Evolutionary conservation across 164 flowering plant species (phyloP), one percentile per base, ranked within the genome.

Genomic region (Sedum album): DNA sequence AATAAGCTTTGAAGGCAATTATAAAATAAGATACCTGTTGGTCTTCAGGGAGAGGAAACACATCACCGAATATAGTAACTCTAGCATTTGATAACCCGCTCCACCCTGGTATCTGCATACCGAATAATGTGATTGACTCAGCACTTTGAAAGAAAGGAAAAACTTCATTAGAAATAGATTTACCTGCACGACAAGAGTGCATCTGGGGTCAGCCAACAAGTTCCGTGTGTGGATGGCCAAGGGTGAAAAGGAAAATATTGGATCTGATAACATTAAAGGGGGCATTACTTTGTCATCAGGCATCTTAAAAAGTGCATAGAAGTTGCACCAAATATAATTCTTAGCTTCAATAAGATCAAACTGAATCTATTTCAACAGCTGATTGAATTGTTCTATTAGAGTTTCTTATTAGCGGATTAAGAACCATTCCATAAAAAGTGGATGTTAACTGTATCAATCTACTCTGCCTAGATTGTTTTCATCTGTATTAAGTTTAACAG

Each of bases 161-260:
- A 5, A 42, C 15, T 28, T 62, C 33, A 69, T 21, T 17, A 5
- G 6, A 66, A 46, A 39, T 10, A 39, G 8, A 14, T 39, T 71
- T 67, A 94, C 97, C 98, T 95, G 99, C 60, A 95, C 97, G 71
- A 95, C 99, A 68, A 90, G 85, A 9, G 97, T 87, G 83, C 99
- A 95, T 73, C 89, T 85, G 33, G 97, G 93, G 71, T 95, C 93
- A 25, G 87, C 97, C 72, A 88, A 79, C 74, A 95, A 80, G 78
- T 95, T 95, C 67, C 97, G 69, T 0, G 99, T 92, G 80, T 95
- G 99, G 72, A 95, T 92, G 46, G 99, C 99, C 82, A 95, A 74
- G 28, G 99, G 99, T 55, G 99, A 95, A 80, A 95, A 87, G 44
- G 96, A 92, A 77, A 95, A 95, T 74, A 95, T 80, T 31, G 99